Percentiles rank a stretch among this genome's conserved stretches.
These are phyloP conservation scores for Elongisporangium prolatum DNA, from an alignment of 352 stramenopile species.

Conservation along the genomic window DNA sequence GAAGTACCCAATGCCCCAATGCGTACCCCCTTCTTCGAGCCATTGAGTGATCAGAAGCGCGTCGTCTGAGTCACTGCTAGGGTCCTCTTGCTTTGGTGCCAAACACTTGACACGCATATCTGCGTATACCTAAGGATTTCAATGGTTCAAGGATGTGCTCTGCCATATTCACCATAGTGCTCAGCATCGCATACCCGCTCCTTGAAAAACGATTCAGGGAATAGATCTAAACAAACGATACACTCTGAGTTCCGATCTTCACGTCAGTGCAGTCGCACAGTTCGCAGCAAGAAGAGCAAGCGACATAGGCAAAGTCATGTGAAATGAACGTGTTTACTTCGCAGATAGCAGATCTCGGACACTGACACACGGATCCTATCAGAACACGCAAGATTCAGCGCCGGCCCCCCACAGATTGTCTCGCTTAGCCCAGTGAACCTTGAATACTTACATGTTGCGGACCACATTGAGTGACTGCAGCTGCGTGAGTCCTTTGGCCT, in stretches of 20 bases:
- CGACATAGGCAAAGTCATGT: too few species aligned
- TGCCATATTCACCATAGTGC: neutral
- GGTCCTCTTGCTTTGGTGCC: slow-evolving; percentile 16
- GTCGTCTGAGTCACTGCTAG: slow-evolving; percentile 15
- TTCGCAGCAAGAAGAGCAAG: neutral
- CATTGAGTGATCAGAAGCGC: slow-evolving; percentile 25
- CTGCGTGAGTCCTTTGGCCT: slow-evolving; percentile 17
- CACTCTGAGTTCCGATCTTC: neutral
- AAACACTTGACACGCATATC: slow-evolving; percentile 41
- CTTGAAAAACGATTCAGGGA: neutral
- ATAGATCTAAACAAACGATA: neutral
- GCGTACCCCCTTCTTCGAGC: slow-evolving; percentile 35
- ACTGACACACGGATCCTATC: slow-evolving; percentile 37
- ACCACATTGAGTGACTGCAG: slow-evolving; percentile 39
- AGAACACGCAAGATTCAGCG: neutral
- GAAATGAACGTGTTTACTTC: slow-evolving; percentile 27
- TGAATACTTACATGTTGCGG: slow-evolving; percentile 27
- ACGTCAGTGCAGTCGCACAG: neutral
- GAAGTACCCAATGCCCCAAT: neutral
- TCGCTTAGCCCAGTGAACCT: neutral
- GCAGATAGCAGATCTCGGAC: slow-evolving; percentile 40
- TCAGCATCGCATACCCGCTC: neutral
- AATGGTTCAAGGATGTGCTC: neutral
- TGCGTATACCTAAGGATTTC: slow-evolving; percentile 18
- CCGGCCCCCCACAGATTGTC: neutral